Conservation (phyloP, 108 stramenopile species). For the Cylindrotheca closterium region DNA sequence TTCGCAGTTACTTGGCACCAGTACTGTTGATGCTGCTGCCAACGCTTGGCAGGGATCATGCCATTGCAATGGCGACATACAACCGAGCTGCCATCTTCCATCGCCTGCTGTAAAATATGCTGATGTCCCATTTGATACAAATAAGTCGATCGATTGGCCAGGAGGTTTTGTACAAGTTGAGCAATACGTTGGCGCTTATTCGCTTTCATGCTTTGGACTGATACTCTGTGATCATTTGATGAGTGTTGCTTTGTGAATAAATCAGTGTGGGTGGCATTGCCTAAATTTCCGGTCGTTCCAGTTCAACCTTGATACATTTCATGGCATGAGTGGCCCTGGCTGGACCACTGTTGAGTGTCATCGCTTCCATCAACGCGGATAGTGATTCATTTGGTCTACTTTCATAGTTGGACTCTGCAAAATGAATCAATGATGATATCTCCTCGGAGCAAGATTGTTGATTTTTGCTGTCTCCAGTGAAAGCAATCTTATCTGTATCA, state of each 20-base stretch:
- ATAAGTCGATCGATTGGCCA: not conserved
- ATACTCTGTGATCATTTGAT: too few relatives aligned
- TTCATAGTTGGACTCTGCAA: slow-evolving; percentile 38
- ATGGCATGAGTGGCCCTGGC: slow-evolving; percentile 26
- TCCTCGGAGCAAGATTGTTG: too few relatives aligned
- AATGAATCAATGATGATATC: slow-evolving; percentile 41
- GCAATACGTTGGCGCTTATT: not conserved
- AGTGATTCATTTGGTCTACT: slow-evolving; percentile 47
- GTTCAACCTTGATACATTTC: slow-evolving; percentile 37
- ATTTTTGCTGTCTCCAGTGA: too few relatives aligned
- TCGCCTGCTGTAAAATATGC: slow-evolving; percentile 45
- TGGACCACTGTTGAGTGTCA: slow-evolving; percentile 33
- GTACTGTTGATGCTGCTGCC: slow-evolving; percentile 42
- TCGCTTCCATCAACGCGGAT: slow-evolving; percentile 44
- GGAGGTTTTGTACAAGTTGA: not conserved
- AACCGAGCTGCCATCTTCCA: slow-evolving; percentile 52
- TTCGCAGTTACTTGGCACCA: too few relatives aligned
- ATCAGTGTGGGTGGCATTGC: too few relatives aligned
- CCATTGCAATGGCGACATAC: slow-evolving; percentile 46
- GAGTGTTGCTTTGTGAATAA: too few relatives aligned
- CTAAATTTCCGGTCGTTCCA: slow-evolving; percentile 39
- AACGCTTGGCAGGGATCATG: slow-evolving; percentile 34
- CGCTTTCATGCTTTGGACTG: too few relatives aligned
- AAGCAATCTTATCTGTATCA: too few relatives aligned
- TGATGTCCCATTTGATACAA: slow-evolving; percentile 31